phyloP scores from a whole-genome alignment of 305 asterid genomes.

The Striga hermonthica region DNA sequence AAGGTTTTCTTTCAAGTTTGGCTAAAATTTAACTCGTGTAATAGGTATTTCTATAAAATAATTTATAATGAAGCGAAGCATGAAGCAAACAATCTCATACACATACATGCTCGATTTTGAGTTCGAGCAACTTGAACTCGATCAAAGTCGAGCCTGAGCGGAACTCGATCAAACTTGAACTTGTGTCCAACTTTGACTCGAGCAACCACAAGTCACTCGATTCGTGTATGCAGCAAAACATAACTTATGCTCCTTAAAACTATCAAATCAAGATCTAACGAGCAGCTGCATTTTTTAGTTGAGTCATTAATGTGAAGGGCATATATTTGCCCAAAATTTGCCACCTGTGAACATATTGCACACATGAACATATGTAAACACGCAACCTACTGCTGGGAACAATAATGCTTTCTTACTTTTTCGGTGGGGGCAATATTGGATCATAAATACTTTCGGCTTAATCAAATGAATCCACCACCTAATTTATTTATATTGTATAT shows the following conservation, averaged over 20 bases:
- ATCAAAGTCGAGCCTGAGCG: too few species aligned
- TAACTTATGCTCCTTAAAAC: background rate
- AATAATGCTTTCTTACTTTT: background rate
- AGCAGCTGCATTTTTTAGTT: background rate
- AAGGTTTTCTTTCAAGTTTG: too few species aligned
- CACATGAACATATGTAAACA: background rate
- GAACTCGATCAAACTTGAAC: too few species aligned
- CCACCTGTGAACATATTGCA: background rate
- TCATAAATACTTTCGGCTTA: background rate
- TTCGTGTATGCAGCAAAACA: too few species aligned
- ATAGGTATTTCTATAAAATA: too few species aligned
- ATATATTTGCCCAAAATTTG: background rate
- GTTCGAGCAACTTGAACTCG: too few species aligned
- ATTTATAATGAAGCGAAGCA: too few species aligned
- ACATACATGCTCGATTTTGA: background rate
- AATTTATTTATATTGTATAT: too few species aligned
- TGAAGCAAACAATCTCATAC: background rate
- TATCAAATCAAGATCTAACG: background rate
- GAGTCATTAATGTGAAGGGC: background rate
- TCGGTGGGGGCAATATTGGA: background rate
- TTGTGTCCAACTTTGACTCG: too few species aligned
- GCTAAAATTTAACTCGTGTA: too few species aligned
- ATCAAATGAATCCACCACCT: too few species aligned
- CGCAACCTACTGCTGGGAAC: background rate
- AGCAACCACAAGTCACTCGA: too few species aligned